Evolutionary conservation across 1,284 basidiomycete genomes (phyloP), one percentile per base, ranked within the genome.

Genomic region (Melanopsichium pennsylvanicum): DNA sequence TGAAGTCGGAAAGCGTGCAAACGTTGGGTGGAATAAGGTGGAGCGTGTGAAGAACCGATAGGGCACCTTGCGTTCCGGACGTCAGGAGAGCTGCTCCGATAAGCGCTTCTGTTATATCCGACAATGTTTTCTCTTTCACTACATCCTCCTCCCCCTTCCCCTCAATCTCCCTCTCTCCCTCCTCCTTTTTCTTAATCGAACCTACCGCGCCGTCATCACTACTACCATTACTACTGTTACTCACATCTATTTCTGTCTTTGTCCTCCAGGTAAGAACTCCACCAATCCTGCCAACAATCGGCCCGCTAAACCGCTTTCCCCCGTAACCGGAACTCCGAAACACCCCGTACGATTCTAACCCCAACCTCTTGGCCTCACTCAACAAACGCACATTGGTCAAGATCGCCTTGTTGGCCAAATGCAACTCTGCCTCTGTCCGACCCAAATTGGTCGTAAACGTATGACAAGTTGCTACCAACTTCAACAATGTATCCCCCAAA

Each of bases 401-500:
- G 25, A 70, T 70, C 40, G 26, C 63, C 38, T 51, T 55, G 22
- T 69, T 63, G 2, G 56, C 59, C 33, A 63, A 19, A 43, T 74
- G 66, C 37, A 76, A 33, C 34, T 70, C 49, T 15, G 59, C 70
- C 52, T 72, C 67, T 7, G 45, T 49, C 19, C 38, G 22, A 4
- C 49, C 44, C 27, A 54, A 19, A 10, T 43, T 12, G 19, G 50
- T 63, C 2, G 66, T 50, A 39, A 76, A 76, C 9, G 66, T 72
- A 27, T 62, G 58, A 37, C 51, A 60, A 5, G 61, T 67, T 0
- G 63, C 70, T 0, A 70, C 36, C 8, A 74, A 33, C 36, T 76
- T 76, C 6, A 76, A 19, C 19, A 67, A 60, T 4, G 67, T 62
- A 52, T 76, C 74, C 2, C 74, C 74, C 6, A 72, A 29, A 23